Evolutionary conservation across 352 stramenopile species (phyloP), one percentile per base, ranked within the genome.

Genomic region (Plasmopara viticola): DNA sequence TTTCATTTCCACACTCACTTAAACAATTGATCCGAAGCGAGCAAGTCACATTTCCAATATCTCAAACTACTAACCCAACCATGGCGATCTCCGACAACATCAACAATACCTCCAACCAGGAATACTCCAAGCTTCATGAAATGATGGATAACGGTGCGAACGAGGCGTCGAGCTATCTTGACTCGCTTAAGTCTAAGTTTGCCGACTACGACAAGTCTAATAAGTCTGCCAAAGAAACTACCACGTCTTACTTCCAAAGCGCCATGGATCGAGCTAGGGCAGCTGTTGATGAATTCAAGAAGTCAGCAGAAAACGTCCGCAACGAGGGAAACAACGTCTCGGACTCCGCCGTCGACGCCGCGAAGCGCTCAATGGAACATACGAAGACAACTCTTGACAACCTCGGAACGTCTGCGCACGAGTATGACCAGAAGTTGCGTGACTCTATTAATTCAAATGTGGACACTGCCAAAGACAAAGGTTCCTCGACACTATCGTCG

Each of bases 151-250:
- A 60, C 25, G 58, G 63, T 14, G 50, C 62, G 9, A 48, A 53
- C 6, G 64, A 75, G 42, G 62, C 66, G 0, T 38, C 60, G 0
- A 54, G 40, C 33, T 78, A 78, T 54, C 51, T 72, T 14, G 52
- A 66, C 41, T 70, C 59, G 18, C 62, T 78, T 45, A 72, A 68
- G 60, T 51, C 25, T 51, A 70, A 72, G 49, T 60, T 78, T 30
- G 35, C 52, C 25, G 60, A 71, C 48, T 75, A 76, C 44, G 68
- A 82, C 48, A 62, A 52, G n/a, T 56, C 68, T 20, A 48, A 81
- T 65, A 62, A 67, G 17, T 60, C 62, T 0, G 64, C 64, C 4
- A 58, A 55, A 14, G 66, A 75, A 30, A 66, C 63, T 25, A 46
- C 65, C 42, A 64, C 65, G 35, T 58, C 64, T 18, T 75, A 63